phyloP scores from a whole-genome alignment of 768 basidiomycete genomes.

The Tricholoma flavovirens region DNA sequence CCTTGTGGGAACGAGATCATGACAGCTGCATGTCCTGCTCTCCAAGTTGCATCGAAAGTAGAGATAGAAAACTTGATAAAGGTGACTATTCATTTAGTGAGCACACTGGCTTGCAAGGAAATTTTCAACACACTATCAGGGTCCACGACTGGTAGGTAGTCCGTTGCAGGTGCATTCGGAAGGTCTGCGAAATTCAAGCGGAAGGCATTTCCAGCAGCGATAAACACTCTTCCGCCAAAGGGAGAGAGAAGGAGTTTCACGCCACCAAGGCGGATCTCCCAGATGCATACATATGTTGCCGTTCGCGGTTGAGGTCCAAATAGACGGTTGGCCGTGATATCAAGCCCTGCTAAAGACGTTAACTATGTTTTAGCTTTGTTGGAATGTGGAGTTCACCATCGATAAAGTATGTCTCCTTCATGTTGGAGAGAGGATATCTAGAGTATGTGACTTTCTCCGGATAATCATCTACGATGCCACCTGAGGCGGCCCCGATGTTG shows the following conservation, averaged over 20 bases:
- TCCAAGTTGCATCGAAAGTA: slow-evolving; percentile 51
- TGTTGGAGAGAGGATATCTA: slow-evolving; percentile 11
- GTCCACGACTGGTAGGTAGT: slow-evolving; percentile 54
- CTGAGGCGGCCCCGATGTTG: slow-evolving; percentile 58
- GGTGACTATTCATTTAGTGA: slow-evolving; percentile 51
- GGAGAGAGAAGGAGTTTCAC: slow-evolving; percentile 54
- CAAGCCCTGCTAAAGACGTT: slow-evolving; percentile 46
- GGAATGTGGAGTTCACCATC: slow-evolving; percentile 29
- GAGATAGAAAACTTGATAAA: slow-evolving; percentile 68
- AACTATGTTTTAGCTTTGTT: not conserved
- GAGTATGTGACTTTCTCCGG: slow-evolving; percentile 34
- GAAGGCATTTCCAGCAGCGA: slow-evolving; percentile 52
- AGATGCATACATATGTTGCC: slow-evolving; percentile 85
- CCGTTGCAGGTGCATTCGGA: slow-evolving; percentile 74
- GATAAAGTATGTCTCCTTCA: slow-evolving; percentile 41
- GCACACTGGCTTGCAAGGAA: slow-evolving; percentile 3
- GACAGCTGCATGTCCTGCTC: slow-evolving; percentile 46
- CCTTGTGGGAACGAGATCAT: slow-evolving; percentile 54
- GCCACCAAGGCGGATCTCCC: slow-evolving; percentile 77
- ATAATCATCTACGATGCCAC: slow-evolving; percentile 43
- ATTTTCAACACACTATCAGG: slow-evolving; percentile 65
- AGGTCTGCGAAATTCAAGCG: slow-evolving; percentile 66
- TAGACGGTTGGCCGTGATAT: slow-evolving; percentile 77
- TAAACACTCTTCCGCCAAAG: slow-evolving; percentile 43
- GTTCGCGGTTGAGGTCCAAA: slow-evolving; percentile 87